These are phyloP conservation scores for Collybia sp. DNA, from an alignment of 768 basidiomycete species.

Conservation along the genomic window DNA sequence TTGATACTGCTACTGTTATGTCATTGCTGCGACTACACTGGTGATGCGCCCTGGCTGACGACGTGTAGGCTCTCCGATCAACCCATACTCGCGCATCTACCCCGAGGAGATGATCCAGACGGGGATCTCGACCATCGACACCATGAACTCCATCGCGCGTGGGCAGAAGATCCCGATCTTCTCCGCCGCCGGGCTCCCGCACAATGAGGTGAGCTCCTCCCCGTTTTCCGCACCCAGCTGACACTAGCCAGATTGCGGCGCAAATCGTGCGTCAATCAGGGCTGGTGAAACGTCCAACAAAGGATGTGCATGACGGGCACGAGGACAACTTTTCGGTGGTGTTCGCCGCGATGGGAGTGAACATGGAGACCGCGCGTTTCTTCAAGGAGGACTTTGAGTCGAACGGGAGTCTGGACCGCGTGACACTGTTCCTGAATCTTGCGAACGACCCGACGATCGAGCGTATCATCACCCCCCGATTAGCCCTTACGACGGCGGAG, in stretches of 20 bases:
- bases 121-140: conserved; percentile 97
- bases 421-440: conserved; percentile 96
- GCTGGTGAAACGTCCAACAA: conserved; percentile 92
- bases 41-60: conserved; percentile 1
- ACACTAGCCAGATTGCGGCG: conserved; percentile 77
- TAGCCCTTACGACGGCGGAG: conserved; percentile 97
- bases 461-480: conserved; percentile 97
- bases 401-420: conserved; percentile 94
- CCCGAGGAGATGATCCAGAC: conserved; percentile 99
- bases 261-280: conserved; percentile 99
- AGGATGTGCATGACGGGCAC: conserved; percentile 97
- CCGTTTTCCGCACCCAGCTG: too few relatives aligned
- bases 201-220: conserved; percentile 77
- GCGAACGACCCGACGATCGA: conserved; percentile 99
- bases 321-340: conserved; percentile 99
- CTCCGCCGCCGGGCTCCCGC: conserved; percentile 96
- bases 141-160: conserved; percentile 98
- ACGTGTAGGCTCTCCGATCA: conserved; percentile 87
- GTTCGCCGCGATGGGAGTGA: conserved; percentile 99
- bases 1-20: not conserved
- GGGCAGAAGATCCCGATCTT: conserved; percentile 99
- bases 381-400: conserved; percentile 99
- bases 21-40: conserved; percentile 6
- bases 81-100: conserved; percentile 97
- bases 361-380: conserved; percentile 99